These are phyloP conservation scores for Suillus lakei DNA, from an alignment of 768 basidiomycete species.

Conservation along the genomic window DNA sequence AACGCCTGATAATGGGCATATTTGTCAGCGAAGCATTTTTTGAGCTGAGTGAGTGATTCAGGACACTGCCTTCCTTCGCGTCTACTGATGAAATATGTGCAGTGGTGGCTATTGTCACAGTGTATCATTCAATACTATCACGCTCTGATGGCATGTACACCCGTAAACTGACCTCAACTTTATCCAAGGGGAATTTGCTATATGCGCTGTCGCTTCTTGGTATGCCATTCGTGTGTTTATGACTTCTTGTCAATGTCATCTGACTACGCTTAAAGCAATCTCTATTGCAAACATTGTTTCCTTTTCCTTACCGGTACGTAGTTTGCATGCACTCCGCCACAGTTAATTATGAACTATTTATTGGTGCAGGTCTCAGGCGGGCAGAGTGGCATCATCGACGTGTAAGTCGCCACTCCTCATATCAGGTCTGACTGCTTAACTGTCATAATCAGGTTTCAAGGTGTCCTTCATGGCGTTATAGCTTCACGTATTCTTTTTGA, in stretches of 20 bases:
- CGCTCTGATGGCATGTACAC: neutral
- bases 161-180: neutral
- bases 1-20: constrained; percentile 9
- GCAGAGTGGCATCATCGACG: constrained; percentile 8
- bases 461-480: constrained; percentile 14
- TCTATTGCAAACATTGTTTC: constrained; percentile 13
- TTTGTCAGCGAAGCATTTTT: constrained; percentile 13
- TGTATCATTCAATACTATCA: neutral
- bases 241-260: neutral
- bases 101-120: constrained; percentile 8
- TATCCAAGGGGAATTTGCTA: constrained; percentile 14
- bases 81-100: neutral
- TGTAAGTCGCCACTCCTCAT: constrained; percentile 8
- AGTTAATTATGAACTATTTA: neutral
- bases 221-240: neutral
- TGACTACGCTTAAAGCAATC: neutral
- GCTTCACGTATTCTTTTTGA: constrained; percentile 17
- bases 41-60: constrained; percentile 10
- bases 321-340: neutral
- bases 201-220: constrained; percentile 13
- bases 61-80: neutral
- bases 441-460: constrained; percentile 8
- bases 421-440: neutral
- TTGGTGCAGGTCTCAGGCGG: constrained; percentile 7
- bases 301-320: constrained; percentile 12